These are phyloP conservation scores for Oidium heveae DNA, from an alignment of 2,329 filamentous ascomycete species.

Conservation along the genomic window DNA sequence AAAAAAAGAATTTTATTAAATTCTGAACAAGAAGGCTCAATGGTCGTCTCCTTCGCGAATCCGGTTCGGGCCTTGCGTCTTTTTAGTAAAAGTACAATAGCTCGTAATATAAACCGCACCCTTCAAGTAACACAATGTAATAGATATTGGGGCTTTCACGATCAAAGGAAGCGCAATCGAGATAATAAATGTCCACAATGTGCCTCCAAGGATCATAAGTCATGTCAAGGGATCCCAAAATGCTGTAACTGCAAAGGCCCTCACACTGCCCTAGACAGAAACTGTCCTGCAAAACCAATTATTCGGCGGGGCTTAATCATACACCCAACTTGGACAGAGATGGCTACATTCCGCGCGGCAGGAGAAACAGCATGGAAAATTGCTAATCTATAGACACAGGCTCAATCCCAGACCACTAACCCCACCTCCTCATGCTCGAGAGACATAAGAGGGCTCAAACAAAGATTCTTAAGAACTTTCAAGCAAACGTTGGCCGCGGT, in stretches of 20 bases:
- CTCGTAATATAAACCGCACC: background rate
- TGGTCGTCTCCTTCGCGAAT: background rate
- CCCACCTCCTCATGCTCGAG: background rate
- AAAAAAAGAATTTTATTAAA: background rate
- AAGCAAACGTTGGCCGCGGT: background rate
- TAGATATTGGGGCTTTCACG: background rate
- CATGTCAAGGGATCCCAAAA: background rate
- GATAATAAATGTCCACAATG: background rate
- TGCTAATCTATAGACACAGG: background rate
- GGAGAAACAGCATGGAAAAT: background rate
- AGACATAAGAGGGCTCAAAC: background rate
- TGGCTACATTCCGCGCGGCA: background rate
- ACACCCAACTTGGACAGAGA: background rate
- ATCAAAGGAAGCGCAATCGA: background rate
- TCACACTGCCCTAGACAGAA: background rate
- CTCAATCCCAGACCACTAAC: background rate
- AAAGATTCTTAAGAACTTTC: background rate
- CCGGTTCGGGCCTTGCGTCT: background rate
- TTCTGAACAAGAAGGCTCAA: background rate
- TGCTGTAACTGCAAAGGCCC: background rate
- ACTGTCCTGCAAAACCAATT: background rate
- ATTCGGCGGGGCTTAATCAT: background rate
- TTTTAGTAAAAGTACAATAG: background rate
- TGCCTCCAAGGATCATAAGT: background rate
- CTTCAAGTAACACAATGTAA: background rate